phyloP scores from a whole-genome alignment of 805 yeast species.

The Candida glaebosa region DNA sequence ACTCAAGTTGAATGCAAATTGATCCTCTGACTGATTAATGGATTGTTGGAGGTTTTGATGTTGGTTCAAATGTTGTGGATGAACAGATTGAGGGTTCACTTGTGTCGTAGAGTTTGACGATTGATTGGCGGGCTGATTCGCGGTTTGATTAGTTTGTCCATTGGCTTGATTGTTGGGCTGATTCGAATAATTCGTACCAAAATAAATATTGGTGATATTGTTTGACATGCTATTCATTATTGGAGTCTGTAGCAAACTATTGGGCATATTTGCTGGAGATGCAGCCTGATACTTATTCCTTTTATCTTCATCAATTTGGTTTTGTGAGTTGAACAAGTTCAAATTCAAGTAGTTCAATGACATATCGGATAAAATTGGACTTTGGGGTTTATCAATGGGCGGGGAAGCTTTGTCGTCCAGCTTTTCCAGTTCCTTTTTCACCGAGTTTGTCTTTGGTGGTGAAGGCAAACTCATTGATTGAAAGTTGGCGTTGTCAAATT shows the following conservation, averaged over 20 bases:
- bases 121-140: slow-evolving; percentile 1
- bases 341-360: slow-evolving; percentile 11
- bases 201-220: slow-evolving; percentile 34
- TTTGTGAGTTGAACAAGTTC: slow-evolving; percentile 6
- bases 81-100: slow-evolving; percentile 2
- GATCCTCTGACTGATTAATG: slow-evolving; percentile 20
- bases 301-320: neutral
- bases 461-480: neutral
- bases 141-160: neutral
- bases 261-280: slow-evolving; percentile 2
- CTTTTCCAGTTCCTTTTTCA: no score
- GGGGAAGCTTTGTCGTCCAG: no score
- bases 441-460: neutral
- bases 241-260: slow-evolving; percentile 23
- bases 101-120: neutral
- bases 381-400: neutral
- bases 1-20: slow-evolving; percentile 30
- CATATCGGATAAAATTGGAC: slow-evolving; percentile 9
- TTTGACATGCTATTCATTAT: slow-evolving; percentile 25
- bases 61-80: slow-evolving; percentile 1
- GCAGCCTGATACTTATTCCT: neutral
- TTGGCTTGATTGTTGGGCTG: slow-evolving; percentile 1
- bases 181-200: slow-evolving; percentile 25
- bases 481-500: no score
- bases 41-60: neutral